Evolutionary conservation across 257 asterid genomes (phyloP), one percentile per base, ranked within the genome.

Genomic region (Thymus mandschuricus): DNA sequence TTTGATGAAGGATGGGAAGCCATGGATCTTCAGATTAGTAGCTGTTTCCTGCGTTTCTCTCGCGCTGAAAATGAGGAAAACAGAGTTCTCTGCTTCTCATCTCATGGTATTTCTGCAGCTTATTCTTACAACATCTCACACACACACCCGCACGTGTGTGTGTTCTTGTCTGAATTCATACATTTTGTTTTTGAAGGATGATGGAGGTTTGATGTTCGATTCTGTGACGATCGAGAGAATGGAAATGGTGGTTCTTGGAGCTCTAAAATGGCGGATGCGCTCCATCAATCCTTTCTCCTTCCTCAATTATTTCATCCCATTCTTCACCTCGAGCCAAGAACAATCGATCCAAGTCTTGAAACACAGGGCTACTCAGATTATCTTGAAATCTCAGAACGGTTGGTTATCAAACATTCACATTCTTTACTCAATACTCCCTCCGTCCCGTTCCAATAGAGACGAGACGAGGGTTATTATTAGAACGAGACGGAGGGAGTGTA

Each of bases 191-290:
- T 50, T 21, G 34, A 78, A 86, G 88, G 35, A 71, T 46, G 84
- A 70, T 48, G 85, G 79, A 33, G 84, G 80, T 3, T 46, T 81
- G 7, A 74, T 76, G 12, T 73, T 88, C 8, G 85, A 83, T 79
- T 40, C 60, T 1, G 8, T 52, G 1, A 79, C 84, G 3, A 76
- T 86, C 21, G 79, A 81, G 72, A 75, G 87, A 75, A 90, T 85
- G 96, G 97, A 90, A 71, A 68, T 84, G 73, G 65, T 86, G 55
- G 83, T 90, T 10, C 91, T 90, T 29, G 91, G 88, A 35, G 86
- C 88, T 66, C 84, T 90, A 1, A 73, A 85, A 75, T 90, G 97
- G 97, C 40, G 97, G 76, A 86, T 85, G 97, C 82, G 90, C 13
- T 90, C 97, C 3, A 79, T 85, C 4, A 88, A 77, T 67, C 90